Conservation (phyloP, 2,329 filamentous ascomycete genomes). For the Cercospora sesami region DNA sequence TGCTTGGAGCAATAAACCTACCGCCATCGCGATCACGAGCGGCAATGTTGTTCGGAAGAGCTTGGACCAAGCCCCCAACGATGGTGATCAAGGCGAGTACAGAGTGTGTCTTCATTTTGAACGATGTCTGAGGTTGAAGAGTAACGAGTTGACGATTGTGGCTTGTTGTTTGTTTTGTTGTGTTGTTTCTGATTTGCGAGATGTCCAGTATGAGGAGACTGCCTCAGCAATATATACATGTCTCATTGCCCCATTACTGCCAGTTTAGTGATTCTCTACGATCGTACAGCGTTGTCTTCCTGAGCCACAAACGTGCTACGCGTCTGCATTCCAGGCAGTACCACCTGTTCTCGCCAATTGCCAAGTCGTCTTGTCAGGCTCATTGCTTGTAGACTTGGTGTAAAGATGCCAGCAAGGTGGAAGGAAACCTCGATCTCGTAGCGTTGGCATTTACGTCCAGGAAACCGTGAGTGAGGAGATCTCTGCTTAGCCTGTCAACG, state of each 20-base stretch:
- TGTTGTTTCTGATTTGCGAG: neutral
- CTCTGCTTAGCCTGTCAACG: neutral
- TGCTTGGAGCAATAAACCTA: neutral
- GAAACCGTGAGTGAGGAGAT: neutral
- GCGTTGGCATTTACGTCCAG: neutral
- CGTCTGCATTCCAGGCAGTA: slow-evolving; percentile 1
- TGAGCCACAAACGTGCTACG: neutral
- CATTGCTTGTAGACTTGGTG: neutral
- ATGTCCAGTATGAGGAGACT: neutral
- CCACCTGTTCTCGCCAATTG: neutral
- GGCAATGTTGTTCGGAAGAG: neutral
- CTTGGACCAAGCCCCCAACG: neutral
- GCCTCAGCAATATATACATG: neutral
- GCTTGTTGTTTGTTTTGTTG: neutral
- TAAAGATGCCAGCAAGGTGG: neutral
- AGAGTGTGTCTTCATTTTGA: slow-evolving; percentile 4
- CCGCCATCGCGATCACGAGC: neutral
- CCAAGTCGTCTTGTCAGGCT: slow-evolving; percentile 4
- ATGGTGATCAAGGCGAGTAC: neutral
- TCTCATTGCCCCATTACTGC: neutral
- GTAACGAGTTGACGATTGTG: neutral
- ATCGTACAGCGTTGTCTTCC: neutral
- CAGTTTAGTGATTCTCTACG: neutral
- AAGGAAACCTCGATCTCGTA: neutral
- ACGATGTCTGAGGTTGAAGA: neutral